Evolutionary conservation across 495 filamentous ascomycete species (phyloP), one percentile per base, ranked within the genome.

Genomic region (Penicillium pancosmium): DNA sequence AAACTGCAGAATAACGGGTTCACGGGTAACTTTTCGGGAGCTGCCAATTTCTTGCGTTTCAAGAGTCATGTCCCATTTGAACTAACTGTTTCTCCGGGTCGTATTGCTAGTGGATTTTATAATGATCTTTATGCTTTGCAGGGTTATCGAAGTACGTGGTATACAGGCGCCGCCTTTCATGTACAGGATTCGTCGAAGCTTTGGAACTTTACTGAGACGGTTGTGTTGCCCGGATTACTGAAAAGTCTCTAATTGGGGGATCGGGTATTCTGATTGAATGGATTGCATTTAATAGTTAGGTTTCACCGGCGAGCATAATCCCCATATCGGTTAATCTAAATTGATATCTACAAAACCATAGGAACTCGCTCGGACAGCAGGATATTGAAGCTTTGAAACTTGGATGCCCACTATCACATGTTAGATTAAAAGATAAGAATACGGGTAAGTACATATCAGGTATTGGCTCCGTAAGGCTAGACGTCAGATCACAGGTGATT

Each of bases 71-170:
- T 66, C 34, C 77, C 76, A 6, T 69, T 65, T 31, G 46, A 67
- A 19, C 23, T 76, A 55, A 59, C 52, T 1, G 72, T 74, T 1
- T 49, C 65, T 2, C 18, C 56, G 1, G 63, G 68, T 3, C 44
- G 62, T 0, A 74, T 80, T 41, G 47, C 35, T 11, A 49, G 59
- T 31, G 75, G 77, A 0, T 80, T 77, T 51, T 80, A 78, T 56
- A 50, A 61, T 8, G 54, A 69, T 23, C 44, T 78, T 18, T 75
- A 72, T 62, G 65, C 60, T 0, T 57, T 78, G 55, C 76, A 80
- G 57, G 77, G 77, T 0, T 34, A 63, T 36, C 53, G 58, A 41
- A 67, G 59, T 33, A 78, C 75, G 0, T 80, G 65, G 57, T 78
- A 68, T 56, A 76, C 72, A 2, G 72, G 77, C 2, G 57, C 61